phyloP scores from a whole-genome alignment of 495 filamentous ascomycete species.

The Lasiosphaeria miniovina region DNA sequence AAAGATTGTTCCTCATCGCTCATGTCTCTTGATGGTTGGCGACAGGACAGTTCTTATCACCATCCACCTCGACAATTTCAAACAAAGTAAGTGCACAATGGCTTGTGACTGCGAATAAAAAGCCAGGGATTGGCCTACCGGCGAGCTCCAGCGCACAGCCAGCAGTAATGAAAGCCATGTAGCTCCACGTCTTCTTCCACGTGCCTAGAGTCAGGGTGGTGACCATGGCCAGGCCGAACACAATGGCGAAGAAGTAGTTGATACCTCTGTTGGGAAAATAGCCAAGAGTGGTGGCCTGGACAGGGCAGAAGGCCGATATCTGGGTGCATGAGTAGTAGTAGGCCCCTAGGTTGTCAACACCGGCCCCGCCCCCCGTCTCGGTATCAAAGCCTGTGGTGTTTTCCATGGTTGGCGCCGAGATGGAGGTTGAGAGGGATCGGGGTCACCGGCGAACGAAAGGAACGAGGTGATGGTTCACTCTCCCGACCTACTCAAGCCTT shows the following conservation, averaged over 20 bases:
- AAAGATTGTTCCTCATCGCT: no score
- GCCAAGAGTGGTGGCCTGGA: conserved; percentile 60
- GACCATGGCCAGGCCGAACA: conserved; percentile 50
- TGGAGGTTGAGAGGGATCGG: no score
- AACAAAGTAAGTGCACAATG: no score
- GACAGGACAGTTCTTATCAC: no score
- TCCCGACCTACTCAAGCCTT: no score
- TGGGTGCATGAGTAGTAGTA: conserved; percentile 44
- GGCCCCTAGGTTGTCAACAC: conserved; percentile 14
- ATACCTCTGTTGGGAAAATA: conserved; percentile 63
- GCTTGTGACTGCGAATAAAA: background rate
- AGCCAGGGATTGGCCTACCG: conserved; percentile 20
- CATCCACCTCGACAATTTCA: no score
- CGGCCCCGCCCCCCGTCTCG: background rate
- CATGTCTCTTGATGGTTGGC: no score
- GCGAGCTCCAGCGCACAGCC: conserved; percentile 45
- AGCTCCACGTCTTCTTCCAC: conserved; percentile 61
- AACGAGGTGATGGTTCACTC: no score
- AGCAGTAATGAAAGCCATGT: conserved; percentile 48
- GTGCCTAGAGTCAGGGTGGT: conserved; percentile 50
- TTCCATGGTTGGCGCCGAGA: no score
- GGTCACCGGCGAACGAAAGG: no score
- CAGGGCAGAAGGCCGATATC: conserved; percentile 52
- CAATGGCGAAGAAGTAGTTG: conserved; percentile 58
- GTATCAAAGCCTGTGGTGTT: no score